Percentiles rank a stretch among this genome's conserved stretches.
Conservation (phyloP, 768 basidiomycete species). For the Rhodotorula sphaerocarpa region DNA sequence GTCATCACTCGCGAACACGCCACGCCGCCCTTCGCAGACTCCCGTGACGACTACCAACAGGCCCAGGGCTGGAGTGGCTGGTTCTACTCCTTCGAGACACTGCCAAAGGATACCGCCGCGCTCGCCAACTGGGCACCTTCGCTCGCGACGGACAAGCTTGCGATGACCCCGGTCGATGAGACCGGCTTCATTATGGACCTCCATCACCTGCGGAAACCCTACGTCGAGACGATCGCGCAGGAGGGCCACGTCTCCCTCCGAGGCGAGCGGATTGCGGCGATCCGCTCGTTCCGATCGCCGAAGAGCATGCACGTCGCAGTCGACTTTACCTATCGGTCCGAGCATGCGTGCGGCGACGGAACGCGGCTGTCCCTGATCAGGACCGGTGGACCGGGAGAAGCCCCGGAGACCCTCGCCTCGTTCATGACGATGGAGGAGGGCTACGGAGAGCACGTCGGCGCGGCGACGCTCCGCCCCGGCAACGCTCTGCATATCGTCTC, state of each 20-base stretch:
- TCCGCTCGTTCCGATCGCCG: conserved; percentile 26
- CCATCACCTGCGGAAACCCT: conserved; percentile 12
- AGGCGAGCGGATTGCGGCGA: conserved; percentile 13
- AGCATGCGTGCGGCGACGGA: conserved; percentile 32
- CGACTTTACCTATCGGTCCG: conserved; percentile 20
- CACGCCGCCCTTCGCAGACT: conserved; percentile 23
- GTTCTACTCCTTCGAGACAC: conserved; percentile 26
- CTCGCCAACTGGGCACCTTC: conserved; percentile 1
- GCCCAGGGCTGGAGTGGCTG: conserved; percentile 34
- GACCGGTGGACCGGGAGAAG: conserved; percentile 9
- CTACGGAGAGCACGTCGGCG: conserved; percentile 13
- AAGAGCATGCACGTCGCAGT: conserved; percentile 22
- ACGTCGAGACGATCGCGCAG: conserved; percentile 21
- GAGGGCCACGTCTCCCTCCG: conserved; percentile 6
- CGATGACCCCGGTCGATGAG: background rate
- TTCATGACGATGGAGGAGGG: conserved; percentile 23
- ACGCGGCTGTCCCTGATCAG: conserved; percentile 14
- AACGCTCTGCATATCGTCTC: conserved; percentile 16
- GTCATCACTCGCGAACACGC: conserved; percentile 7
- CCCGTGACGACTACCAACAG: conserved; percentile 25
- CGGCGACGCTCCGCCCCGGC: conserved; percentile 10
- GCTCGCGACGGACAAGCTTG: background rate
- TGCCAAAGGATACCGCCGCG: background rate
- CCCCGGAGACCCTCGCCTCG: conserved; percentile 9
- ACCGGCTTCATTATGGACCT: conserved; percentile 17